phyloP scores from a whole-genome alignment of 2,329 filamentous ascomycete genomes.

The Coniochaeta sp. region DNA sequence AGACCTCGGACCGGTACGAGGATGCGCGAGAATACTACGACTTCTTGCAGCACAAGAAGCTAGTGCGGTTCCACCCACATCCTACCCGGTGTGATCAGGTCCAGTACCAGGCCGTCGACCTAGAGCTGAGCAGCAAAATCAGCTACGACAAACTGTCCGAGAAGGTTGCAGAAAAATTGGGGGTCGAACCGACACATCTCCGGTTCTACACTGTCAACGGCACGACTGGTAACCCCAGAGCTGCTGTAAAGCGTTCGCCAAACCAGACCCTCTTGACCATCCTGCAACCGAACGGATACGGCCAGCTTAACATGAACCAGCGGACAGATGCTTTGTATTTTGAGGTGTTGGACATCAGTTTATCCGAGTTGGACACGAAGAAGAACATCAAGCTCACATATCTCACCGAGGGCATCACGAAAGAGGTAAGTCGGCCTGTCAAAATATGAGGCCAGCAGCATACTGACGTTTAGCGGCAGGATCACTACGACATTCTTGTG shows the following conservation, averaged over 20 bases:
- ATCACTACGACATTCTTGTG: conserved; percentile 75
- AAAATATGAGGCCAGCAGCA: neutral
- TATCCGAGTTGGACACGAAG: conserved; percentile 89
- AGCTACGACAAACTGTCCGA: conserved; percentile 81
- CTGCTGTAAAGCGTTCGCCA: conserved; percentile 64
- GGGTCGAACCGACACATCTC: conserved; percentile 75
- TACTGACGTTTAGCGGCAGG: conserved; percentile 38
- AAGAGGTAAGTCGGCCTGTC: conserved; percentile 73
- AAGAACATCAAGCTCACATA: conserved; percentile 78
- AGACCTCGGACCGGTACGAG: conserved; percentile 46
- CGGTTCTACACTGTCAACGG: conserved; percentile 84
- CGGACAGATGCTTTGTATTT: conserved; percentile 78
- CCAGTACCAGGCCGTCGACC: conserved; percentile 60
- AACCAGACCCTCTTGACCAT: conserved; percentile 72
- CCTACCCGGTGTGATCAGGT: conserved; percentile 46
- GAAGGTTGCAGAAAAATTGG: conserved; percentile 72
- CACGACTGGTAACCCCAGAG: conserved; percentile 69
- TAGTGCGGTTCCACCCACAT: conserved; percentile 70
- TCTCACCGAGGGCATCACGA: conserved; percentile 83
- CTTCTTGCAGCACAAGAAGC: conserved; percentile 78
- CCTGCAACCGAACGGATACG: conserved; percentile 65
- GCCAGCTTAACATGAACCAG: conserved; percentile 63
- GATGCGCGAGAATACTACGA: conserved; percentile 89
- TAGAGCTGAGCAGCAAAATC: conserved; percentile 82
- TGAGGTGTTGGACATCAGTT: conserved; percentile 88